Base-by-base conservation (phyloP, 2,329 filamentous ascomycete species). In the Berkeleyomyces rouxiae region DNA sequence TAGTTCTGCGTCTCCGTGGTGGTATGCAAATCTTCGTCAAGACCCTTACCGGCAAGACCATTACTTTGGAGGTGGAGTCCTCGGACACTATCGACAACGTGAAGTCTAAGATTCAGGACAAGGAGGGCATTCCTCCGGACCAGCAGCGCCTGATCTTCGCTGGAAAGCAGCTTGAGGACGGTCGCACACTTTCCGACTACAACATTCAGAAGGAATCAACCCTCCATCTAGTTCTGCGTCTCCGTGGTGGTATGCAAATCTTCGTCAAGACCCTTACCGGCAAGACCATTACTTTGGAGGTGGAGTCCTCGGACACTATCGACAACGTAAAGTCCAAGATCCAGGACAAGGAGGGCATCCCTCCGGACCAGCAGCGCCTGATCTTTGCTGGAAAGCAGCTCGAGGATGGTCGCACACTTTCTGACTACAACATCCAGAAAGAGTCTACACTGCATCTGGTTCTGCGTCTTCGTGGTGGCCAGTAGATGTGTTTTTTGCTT, bases 381-480 rank as follows among this genome's bases (percentile, higher is more conserved):
- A 95, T 96, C 72, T 95, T 95, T 67, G 90, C 90, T 57, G 90
- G 90, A 64, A 96, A 96, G 82, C 90, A 96, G 74, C 77, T 96
- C 0, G 90, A 96, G 73, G 90, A 96, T 69, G 91, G 91, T 58
- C 88, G 91, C 31, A 96, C 91, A 0, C 79, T 96, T 0, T 87
- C 83, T 58, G 92, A 96, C 73, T 96, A 96, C 83, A 96, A 96
- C 78, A 96, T 96, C 58, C 92, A 97, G 74, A 92, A 92, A 77
- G 88, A 92, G 71, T 88, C 84, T 0, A 92, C 88, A 0, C 80
- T 92, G 1, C 88, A 92, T 72, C 72, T 92, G 63, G 88, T 92
- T 57, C 84, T 92, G 33, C 85, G 88, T 71, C 83, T 92, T 4
- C 86, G 87, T 75, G 87, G 87, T 79, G 87, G 87, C 59, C 61